Percentiles rank a stretch among this genome's conserved stretches.
Evolutionary conservation across 2,329 filamentous ascomycete genomes (phyloP).

Genomic region (Colletotrichum sp.): DNA sequence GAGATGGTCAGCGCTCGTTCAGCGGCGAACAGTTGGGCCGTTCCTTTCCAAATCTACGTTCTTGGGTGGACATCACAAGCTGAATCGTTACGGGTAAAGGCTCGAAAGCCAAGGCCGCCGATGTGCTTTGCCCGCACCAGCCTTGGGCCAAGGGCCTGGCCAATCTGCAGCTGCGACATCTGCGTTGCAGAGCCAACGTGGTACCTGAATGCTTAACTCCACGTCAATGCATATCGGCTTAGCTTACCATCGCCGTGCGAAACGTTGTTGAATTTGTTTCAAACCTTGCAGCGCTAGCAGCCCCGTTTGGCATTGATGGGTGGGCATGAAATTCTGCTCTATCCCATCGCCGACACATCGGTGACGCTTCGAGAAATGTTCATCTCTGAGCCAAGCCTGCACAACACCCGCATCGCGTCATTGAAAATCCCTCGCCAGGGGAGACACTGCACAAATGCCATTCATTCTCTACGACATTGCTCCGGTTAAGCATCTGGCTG

Average conservation of each 20-base stretch:
- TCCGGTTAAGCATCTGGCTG: background rate
- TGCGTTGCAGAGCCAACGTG: background rate
- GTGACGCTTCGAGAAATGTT: background rate
- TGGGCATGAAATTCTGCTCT: background rate
- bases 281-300: background rate
- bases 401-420: background rate
- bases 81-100: background rate
- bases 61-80: background rate
- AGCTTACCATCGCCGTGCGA: background rate
- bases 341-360: no score
- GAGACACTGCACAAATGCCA: background rate
- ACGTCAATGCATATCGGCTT: conserved; percentile 5
- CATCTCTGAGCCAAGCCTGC: background rate
- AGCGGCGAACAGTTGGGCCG: background rate
- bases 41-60: background rate
- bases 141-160: background rate
- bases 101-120: background rate
- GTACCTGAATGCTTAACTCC: background rate
- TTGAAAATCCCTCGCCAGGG: background rate
- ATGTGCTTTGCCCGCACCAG: background rate
- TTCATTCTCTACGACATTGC: background rate
- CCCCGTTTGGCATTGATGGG: background rate
- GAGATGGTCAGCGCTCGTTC: background rate
- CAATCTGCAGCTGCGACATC: background rate
- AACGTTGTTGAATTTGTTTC: conserved; percentile 12